Conservation (phyloP, 305 asterid genomes). For the Solanum hybrid region DNA sequence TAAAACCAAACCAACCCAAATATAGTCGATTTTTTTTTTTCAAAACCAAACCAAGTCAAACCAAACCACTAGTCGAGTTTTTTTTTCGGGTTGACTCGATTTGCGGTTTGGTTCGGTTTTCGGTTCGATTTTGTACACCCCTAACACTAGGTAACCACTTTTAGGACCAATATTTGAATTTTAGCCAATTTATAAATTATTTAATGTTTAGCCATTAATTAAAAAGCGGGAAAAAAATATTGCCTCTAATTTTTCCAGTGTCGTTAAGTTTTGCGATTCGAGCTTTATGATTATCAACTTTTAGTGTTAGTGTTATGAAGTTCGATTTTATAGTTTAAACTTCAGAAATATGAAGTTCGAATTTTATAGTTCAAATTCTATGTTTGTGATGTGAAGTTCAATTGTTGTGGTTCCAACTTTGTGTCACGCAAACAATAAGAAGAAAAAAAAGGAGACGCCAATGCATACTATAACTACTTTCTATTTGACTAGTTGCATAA, state of each 20-base stretch:
- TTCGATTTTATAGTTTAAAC: background rate
- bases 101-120: too few species aligned
- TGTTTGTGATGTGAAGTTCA: background rate
- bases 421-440: background rate
- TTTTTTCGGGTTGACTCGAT: too few species aligned
- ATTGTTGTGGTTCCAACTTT: background rate
- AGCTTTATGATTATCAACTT: background rate
- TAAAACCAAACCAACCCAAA: too few species aligned
- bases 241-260: background rate
- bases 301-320: background rate
- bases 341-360: background rate
- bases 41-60: too few species aligned
- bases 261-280: background rate
- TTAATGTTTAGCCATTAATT: background rate
- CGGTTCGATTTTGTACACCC: too few species aligned
- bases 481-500: background rate
- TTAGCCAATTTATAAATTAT: background rate
- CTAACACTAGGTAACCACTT: background rate
- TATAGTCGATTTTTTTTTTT: too few species aligned
- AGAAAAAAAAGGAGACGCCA: background rate
- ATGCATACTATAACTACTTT: background rate
- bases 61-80: too few species aligned
- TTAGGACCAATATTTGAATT: background rate
- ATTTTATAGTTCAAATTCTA: background rate
- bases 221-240: background rate